Evolutionary conservation across 225 moss, liverwort and hornwort genomes (phyloP).

Genomic region (Pseudisothecium myosuroides): DNA sequence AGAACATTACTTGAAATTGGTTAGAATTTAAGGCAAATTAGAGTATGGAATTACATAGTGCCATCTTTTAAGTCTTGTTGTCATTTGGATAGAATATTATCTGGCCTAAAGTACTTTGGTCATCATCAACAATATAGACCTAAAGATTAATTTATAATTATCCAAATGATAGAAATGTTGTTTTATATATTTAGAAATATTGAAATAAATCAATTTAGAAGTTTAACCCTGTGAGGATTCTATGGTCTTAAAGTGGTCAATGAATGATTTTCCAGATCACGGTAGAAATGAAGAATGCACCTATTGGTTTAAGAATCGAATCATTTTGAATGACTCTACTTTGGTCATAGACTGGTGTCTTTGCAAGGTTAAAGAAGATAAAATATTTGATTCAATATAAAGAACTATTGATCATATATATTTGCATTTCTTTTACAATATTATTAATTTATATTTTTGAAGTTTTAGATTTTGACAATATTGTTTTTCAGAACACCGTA

Average conservation of each 20-base stretch:
- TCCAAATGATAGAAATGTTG: background rate
- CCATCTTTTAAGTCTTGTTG: too few relatives aligned
- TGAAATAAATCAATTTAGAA: background rate
- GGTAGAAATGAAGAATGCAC: background rate
- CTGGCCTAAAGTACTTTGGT: background rate
- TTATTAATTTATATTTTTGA: background rate
- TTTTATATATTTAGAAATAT: background rate
- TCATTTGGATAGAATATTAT: background rate
- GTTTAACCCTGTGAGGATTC: accelerated
- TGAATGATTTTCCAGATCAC: background rate
- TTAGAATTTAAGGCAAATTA: background rate
- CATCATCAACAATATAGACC: background rate
- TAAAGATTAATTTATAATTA: background rate
- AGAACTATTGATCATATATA: background rate
- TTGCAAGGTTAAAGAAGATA: too few relatives aligned
- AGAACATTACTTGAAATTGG: background rate
- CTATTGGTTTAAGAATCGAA: accelerated
- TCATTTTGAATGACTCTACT: background rate
- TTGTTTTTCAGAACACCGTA: accelerated
- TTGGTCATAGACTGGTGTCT: background rate
- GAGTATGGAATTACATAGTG: background rate
- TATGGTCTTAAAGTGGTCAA: accelerated
- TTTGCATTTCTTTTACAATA: accelerated
- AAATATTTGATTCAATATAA: background rate
- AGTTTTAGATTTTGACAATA: background rate